Percentiles rank a stretch among this genome's conserved stretches.
Evolutionary conservation across 176 grass and related monocot genomes (phyloP).

Genomic region (Carex myosuroides): DNA sequence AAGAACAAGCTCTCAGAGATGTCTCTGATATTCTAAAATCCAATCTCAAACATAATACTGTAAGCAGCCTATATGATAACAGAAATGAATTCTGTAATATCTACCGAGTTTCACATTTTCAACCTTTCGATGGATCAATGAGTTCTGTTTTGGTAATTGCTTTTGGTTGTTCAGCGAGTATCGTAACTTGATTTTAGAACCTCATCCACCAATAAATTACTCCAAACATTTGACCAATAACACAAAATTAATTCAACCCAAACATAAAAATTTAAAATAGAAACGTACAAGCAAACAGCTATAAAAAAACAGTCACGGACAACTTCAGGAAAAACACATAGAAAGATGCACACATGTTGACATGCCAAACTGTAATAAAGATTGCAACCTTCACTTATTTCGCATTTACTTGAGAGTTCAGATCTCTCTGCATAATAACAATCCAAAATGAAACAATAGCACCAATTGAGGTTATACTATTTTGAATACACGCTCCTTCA

Average conservation of each 20-base stretch:
- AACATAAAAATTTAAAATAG: not conserved
- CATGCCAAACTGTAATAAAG: not conserved
- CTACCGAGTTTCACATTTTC: no score
- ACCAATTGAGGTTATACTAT: conserved; percentile 14
- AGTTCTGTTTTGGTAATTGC: no score
- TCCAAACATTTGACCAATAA: not conserved
- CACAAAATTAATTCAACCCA: not conserved
- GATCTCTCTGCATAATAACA: not conserved
- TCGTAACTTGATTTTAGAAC: not conserved
- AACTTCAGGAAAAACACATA: not conserved
- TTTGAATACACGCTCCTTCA: conserved; percentile 28
- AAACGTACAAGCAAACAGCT: not conserved
- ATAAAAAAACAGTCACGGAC: not conserved
- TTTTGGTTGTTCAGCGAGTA: not conserved
- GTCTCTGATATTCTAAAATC: not conserved
- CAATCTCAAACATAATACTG: not conserved
- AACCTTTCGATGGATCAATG: no score
- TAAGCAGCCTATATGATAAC: no score
- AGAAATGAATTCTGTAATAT: not conserved
- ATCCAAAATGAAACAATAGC: not conserved
- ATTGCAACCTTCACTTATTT: not conserved
- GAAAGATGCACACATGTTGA: not conserved
- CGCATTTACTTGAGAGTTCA: not conserved
- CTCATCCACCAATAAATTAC: not conserved
- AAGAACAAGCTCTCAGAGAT: not conserved